Base-by-base conservation (phyloP, 345 rosid genomes). In the Populus davidiana region DNA sequence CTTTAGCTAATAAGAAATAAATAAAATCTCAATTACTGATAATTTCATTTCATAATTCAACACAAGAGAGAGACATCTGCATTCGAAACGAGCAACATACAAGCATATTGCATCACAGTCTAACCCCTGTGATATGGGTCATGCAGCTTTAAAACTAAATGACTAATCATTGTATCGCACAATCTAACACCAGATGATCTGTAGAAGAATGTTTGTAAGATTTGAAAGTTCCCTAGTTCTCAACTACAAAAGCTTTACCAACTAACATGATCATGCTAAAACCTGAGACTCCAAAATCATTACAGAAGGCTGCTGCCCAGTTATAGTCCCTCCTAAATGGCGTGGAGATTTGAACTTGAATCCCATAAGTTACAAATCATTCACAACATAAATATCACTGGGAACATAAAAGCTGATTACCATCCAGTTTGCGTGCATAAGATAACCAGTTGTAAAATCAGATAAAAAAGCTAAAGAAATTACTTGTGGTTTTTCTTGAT, bases 401-500 rank as follows among this genome's bases (percentile, higher is more conserved):
- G 31, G 33, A 77, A 35, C 64, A 43, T 39, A 63, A 63, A 16
- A 20, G 38, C 18, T 64, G 70, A 27, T n/a, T 7, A 35, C 36
- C 47, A 75, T 43, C 44, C 25, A 56, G 27, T 10, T n/a, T 33
- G 17, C 25, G 21, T 43, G 27, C 14, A 61, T 9, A 23, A 61
- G 65, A 23, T 12, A 61, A 61, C 65, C 4, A 16, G 18, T 47
- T 3, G 52, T 47, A 20, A 29, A 17, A 72, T 66, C 69, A 16
- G 12, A 56, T 76, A 67, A 73, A 76, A 54, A 17, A 3, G 76
- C 62, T 18, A 80, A 79, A 72, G 5, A 47, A 47, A 61, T 80
- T 86, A 96, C 98, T 91, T 96, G 90, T 93, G 99, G 77, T 92
- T 93, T 87, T 88, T 92, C 91, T 90, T 93, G 83, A 96, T 84